A percentile compares a stretch with the other conserved stretches of the same genome.
Conservation (phyloP, 192 early-diverging fungal species). For the Dissophora ornata region DNA sequence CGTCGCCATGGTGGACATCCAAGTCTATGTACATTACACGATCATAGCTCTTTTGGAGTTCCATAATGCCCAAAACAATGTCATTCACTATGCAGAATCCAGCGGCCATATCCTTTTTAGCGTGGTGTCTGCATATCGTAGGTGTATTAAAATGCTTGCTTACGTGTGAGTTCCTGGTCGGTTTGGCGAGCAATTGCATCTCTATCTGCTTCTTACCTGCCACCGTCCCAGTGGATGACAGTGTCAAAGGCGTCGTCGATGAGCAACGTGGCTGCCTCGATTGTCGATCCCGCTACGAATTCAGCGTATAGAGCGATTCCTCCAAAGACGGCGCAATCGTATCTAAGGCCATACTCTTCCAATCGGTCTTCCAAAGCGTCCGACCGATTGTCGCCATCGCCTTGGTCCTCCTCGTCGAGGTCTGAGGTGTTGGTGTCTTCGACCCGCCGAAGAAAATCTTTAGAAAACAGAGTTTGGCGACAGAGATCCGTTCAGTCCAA, state of each 20-base stretch:
- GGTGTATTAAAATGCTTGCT: too few relatives aligned
- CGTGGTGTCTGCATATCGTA: slow-evolving; percentile 61
- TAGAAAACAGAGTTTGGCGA: too few relatives aligned
- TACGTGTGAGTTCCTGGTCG: too few relatives aligned
- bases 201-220: too few relatives aligned
- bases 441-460: slow-evolving; percentile 16
- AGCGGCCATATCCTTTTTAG: slow-evolving; percentile 69
- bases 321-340: slow-evolving; percentile 55
- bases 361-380: slow-evolving; percentile 18
- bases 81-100: slow-evolving; percentile 97
- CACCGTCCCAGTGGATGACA: slow-evolving; percentile 91
- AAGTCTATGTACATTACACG: slow-evolving; percentile 90
- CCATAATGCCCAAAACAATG: slow-evolving; percentile 87
- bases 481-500: too few relatives aligned
- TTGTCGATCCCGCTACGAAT: slow-evolving; percentile 46
- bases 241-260: slow-evolving; percentile 50
- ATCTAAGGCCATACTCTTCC: slow-evolving; percentile 50
- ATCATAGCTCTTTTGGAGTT: slow-evolving; percentile 71
- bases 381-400: not conserved
- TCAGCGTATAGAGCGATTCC: slow-evolving; percentile 45
- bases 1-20: slow-evolving; percentile 93
- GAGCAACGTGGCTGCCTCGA: slow-evolving; percentile 49
- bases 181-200: too few relatives aligned
- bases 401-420: not conserved
- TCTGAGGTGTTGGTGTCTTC: not conserved